A percentile compares a stretch with the other conserved stretches of the same genome.
These are phyloP conservation scores for Pseudogymnoascus sp. DNA, from an alignment of 2,329 filamentous ascomycete species.

Conservation along the genomic window DNA sequence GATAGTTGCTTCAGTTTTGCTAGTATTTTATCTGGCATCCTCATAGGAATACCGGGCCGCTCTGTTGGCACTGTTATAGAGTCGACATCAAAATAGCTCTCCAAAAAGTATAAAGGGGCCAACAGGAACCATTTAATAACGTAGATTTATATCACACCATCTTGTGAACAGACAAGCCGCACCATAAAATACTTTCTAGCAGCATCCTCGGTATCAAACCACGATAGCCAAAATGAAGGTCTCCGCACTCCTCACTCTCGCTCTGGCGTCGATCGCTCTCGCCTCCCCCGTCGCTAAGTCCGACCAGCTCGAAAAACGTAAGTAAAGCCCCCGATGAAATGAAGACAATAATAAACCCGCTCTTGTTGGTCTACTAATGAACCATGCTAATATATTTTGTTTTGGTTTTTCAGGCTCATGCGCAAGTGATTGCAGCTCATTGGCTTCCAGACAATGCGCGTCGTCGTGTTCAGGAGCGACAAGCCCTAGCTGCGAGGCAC, in stretches of 20 bases:
- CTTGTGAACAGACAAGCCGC: background rate
- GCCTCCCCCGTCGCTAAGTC: background rate
- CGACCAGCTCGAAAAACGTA: background rate
- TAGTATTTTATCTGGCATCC: background rate
- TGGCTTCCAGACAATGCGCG: background rate
- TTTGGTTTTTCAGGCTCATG: background rate
- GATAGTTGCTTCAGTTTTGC: background rate
- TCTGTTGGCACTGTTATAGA: background rate
- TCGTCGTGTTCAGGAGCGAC: background rate
- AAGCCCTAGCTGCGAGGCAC: background rate
- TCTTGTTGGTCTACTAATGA: background rate
- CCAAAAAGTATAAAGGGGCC: background rate
- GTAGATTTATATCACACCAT: background rate
- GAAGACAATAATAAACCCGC: no score
- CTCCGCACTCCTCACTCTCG: background rate
- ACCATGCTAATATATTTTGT: background rate
- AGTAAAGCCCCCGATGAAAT: background rate
- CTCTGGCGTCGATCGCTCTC: background rate
- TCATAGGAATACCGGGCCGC: conserved; percentile 7
- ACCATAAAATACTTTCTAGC: background rate
- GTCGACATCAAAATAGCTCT: background rate
- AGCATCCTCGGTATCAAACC: background rate
- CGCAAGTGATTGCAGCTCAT: background rate
- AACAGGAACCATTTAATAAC: background rate
- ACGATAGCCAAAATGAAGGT: background rate